Conservation (phyloP, 257 asterid species). For the Coffea canephora region DNA sequence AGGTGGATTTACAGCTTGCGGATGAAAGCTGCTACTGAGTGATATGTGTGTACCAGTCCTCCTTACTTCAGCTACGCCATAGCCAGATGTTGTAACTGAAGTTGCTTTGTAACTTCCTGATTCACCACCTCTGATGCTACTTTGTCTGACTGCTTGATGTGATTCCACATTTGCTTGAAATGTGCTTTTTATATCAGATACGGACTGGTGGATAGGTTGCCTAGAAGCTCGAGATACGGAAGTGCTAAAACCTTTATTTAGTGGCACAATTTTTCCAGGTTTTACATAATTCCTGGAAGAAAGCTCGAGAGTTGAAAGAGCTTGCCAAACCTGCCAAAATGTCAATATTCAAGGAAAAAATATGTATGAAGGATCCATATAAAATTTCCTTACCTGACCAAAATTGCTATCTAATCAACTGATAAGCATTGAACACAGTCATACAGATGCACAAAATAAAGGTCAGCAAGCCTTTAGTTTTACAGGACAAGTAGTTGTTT, state of each 20-base stretch:
- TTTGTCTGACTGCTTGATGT: slow-evolving; percentile 32
- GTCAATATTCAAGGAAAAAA: slow-evolving; percentile 18
- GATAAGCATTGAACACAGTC: neutral
- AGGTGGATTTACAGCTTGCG: slow-evolving; percentile 33
- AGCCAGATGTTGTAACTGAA: slow-evolving; percentile 31
- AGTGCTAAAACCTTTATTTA: slow-evolving; percentile 36
- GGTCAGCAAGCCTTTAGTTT: neutral
- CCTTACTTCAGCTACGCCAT: slow-evolving; percentile 41
- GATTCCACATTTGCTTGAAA: slow-evolving; percentile 30
- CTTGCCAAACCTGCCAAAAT: slow-evolving; percentile 80
- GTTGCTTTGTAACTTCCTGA: slow-evolving; percentile 27
- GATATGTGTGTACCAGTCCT: slow-evolving; percentile 30
- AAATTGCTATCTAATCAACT: neutral
- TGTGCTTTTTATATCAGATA: slow-evolving; percentile 33
- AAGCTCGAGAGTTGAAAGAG: slow-evolving; percentile 60
- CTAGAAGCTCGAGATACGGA: slow-evolving; percentile 41
- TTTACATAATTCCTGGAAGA: slow-evolving; percentile 61
- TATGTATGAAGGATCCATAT: neutral
- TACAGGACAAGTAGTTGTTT: neutral
- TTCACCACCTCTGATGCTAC: slow-evolving; percentile 29
- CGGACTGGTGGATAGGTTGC: slow-evolving; percentile 34
- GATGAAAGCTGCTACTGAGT: slow-evolving; percentile 24
- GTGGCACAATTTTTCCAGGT: slow-evolving; percentile 76
- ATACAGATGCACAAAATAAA: neutral
- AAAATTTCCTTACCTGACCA: neutral